These are phyloP conservation scores for Marasmius sp. DNA, from an alignment of 1,284 basidiomycete genomes.

Conservation along the genomic window DNA sequence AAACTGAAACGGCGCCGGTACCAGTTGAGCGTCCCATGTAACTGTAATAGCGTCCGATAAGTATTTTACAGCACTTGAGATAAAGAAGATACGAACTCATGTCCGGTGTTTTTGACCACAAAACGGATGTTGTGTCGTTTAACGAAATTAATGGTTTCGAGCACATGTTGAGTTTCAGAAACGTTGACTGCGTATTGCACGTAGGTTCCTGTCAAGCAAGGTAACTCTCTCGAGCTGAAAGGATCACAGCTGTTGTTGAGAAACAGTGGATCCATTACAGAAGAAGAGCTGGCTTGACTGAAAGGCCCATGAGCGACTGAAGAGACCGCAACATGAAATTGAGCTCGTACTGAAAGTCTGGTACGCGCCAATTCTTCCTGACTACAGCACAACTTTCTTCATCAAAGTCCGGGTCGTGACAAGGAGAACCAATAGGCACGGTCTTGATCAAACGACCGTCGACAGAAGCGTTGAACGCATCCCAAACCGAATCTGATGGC, in stretches of 20 bases:
- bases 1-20: constrained; percentile 17
- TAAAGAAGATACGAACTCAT: constrained; percentile 17
- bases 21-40: constrained; percentile 23
- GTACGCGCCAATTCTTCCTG: constrained; percentile 13
- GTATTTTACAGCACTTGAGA: not conserved
- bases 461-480: constrained; percentile 21
- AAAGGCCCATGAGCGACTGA: not conserved
- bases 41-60: not conserved
- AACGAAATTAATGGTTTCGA: constrained; percentile 20
- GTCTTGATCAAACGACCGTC: constrained; percentile 21
- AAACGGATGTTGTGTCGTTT: constrained; percentile 22
- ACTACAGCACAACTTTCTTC: constrained; percentile 8
- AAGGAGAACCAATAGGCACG: constrained; percentile 21
- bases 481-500: constrained; percentile 20
- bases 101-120: constrained; percentile 23
- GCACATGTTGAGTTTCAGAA: constrained; percentile 17
- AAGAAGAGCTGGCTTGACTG: not conserved
- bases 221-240: constrained; percentile 13
- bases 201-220: constrained; percentile 21
- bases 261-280: constrained; percentile 16
- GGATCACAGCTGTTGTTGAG: constrained; percentile 25
- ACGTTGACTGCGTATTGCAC: constrained; percentile 24
- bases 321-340: not conserved
- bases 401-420: constrained; percentile 17
- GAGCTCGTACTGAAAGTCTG: constrained; percentile 15